phyloP scores from a whole-genome alignment of 176 grass and related monocot genomes.

The Cenchrus americanus region DNA sequence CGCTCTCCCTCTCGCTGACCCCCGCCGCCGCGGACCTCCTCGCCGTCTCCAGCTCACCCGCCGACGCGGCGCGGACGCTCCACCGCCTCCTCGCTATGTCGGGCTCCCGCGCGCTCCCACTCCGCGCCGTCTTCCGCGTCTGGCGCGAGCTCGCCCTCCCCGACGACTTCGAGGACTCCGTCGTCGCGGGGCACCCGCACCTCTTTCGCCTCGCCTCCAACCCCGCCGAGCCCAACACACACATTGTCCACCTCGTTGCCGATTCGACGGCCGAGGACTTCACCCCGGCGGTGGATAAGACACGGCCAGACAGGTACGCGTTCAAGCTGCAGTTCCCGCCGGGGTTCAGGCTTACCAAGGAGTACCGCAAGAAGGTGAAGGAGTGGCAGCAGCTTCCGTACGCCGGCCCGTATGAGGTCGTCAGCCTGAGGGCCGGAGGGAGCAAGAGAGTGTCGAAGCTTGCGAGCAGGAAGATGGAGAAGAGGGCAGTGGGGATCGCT shows the following conservation, averaged over 20 bases:
- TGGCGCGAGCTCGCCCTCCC: conserved; percentile 88
- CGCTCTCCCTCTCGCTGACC: conserved; percentile 57
- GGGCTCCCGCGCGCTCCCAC: conserved; percentile 52
- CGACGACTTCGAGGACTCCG: conserved; percentile 72
- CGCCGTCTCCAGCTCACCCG: conserved; percentile 37
- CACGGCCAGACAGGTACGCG: conserved; percentile 49
- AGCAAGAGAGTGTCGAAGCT: conserved; percentile 47
- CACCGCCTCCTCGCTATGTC: conserved; percentile 70
- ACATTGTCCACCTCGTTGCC: conserved; percentile 58
- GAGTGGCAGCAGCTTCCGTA: conserved; percentile 69
- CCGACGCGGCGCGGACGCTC: conserved; percentile 40
- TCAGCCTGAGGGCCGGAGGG: neutral
- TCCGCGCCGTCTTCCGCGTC: conserved; percentile 75
- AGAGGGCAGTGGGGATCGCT: conserved; percentile 78
- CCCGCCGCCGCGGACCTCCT: conserved; percentile 52
- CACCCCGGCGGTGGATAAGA: conserved; percentile 40
- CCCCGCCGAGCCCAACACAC: conserved; percentile 58
- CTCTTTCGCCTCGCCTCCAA: conserved; percentile 61
- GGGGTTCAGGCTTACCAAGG: conserved; percentile 66
- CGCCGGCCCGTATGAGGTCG: conserved; percentile 47
- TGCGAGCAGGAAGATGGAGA: conserved; percentile 72
- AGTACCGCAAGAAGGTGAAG: conserved; percentile 64
- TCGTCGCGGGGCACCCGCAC: conserved; percentile 51
- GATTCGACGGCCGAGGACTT: conserved; percentile 36
- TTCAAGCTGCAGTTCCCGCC: conserved; percentile 80